phyloP scores from a whole-genome alignment of 73 alveolate genomes.

The Paramecium sexaurelia region DNA sequence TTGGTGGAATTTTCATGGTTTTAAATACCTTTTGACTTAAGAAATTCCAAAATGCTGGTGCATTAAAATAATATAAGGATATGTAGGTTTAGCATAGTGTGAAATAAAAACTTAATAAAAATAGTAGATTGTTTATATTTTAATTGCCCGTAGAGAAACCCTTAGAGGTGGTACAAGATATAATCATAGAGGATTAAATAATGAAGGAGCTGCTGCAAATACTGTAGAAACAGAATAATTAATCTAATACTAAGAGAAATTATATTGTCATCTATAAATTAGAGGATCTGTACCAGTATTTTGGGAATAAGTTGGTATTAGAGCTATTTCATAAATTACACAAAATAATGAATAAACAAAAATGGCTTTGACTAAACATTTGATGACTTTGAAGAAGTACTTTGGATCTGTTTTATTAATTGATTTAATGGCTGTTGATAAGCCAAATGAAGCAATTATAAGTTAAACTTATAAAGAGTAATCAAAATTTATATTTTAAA shows the following conservation, averaged over 20 bases:
- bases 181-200: conserved; percentile 97
- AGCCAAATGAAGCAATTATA: conserved; percentile 52
- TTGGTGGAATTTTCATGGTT: conserved; percentile 73
- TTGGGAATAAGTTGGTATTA: conserved; percentile 83
- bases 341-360: neutral
- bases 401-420: conserved; percentile 34
- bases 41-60: conserved; percentile 65
- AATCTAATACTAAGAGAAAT: conserved; percentile 57
- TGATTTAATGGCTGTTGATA: conserved; percentile 48
- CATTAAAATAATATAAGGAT: conserved; percentile 66
- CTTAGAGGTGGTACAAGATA: conserved; percentile 96
- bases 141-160: conserved; percentile 87
- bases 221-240: conserved; percentile 96
- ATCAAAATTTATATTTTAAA: neutral
- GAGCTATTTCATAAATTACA: conserved; percentile 56
- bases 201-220: conserved; percentile 96
- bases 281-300: conserved; percentile 93
- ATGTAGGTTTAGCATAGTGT: conserved; percentile 55
- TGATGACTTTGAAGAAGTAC: conserved; percentile 50
- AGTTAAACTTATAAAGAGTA: conserved; percentile 54
- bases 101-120: neutral
- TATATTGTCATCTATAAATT: conserved; percentile 74
- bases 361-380: neutral
- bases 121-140: conserved; percentile 57
- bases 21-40: conserved; percentile 48